Evolutionary conservation across 345 rosid genomes (phyloP).

Genomic region (Hirschfeldia incana): DNA sequence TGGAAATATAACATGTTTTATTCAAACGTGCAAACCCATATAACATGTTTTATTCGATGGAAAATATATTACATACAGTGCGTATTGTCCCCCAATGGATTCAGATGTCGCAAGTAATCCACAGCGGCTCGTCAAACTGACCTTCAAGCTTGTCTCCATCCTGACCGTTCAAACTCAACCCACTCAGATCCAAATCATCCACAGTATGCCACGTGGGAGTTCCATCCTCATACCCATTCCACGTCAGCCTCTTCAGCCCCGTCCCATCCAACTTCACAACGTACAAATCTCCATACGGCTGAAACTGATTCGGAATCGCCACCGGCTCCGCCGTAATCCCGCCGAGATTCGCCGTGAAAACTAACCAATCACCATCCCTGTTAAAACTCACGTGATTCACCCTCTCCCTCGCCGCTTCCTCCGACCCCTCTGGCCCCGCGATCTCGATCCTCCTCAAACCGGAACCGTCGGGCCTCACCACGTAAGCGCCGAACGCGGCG

Average conservation of each 20-base stretch:
- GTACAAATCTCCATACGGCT: constrained; percentile 79
- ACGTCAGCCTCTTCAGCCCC: constrained; percentile 77
- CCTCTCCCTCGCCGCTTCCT: constrained; percentile 67
- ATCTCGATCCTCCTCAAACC: constrained; percentile 58
- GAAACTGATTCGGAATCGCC: constrained; percentile 78
- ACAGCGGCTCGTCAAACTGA: constrained; percentile 63
- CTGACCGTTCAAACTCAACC: constrained; percentile 35
- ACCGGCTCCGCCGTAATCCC: constrained; percentile 79
- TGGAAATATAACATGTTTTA: too few species aligned
- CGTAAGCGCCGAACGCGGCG: constrained; percentile 54
- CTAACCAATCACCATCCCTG: constrained; percentile 66
- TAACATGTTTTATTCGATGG: not conserved
- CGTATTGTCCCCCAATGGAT: not conserved
- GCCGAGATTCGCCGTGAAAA: constrained; percentile 63
- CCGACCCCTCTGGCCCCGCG: constrained; percentile 55
- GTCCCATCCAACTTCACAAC: constrained; percentile 62
- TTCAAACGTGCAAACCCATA: not conserved
- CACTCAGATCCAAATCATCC: constrained; percentile 38
- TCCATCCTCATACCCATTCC: constrained; percentile 80
- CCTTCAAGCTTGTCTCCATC: constrained; percentile 55
- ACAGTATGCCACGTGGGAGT: constrained; percentile 71
- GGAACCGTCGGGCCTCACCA: constrained; percentile 69
- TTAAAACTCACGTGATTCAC: constrained; percentile 80
- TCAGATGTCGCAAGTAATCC: constrained; percentile 64
- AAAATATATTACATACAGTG: not conserved